phyloP scores from a whole-genome alignment of 2,329 filamentous ascomycete species.

The Colletotrichum sp. region DNA sequence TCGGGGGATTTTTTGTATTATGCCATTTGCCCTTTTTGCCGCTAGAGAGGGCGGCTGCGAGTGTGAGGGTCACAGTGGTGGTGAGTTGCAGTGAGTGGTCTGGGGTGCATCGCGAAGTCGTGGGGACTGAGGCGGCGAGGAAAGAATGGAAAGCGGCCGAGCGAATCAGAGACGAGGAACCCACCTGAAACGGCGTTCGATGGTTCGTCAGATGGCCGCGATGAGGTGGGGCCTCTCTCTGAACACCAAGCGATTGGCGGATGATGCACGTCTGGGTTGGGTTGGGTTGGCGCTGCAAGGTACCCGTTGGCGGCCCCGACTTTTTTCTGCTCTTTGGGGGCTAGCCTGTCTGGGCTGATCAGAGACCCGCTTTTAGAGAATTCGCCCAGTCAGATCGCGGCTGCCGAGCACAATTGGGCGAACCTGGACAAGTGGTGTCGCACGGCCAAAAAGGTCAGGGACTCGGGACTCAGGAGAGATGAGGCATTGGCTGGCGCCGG shows the following conservation, averaged over 20 bases:
- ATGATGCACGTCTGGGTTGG: slow-evolving; percentile 5
- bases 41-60: not conserved
- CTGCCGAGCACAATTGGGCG: not conserved
- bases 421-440: not conserved
- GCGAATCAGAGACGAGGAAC: slow-evolving; percentile 9
- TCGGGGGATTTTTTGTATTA: not conserved
- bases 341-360: not conserved
- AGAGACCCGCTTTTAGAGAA: not conserved
- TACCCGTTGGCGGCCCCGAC: slow-evolving; percentile 4
- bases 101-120: not conserved
- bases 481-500: not conserved
- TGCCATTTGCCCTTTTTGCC: slow-evolving; percentile 1
- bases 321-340: not conserved
- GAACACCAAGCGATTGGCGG: slow-evolving; percentile 9
- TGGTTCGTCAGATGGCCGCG: slow-evolving; percentile 13
- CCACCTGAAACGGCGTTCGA: slow-evolving; percentile 13
- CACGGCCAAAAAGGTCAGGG: not conserved
- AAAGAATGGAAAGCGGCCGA: not conserved
- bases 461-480: not conserved
- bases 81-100: not conserved
- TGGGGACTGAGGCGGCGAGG: not conserved
- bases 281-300: slow-evolving; percentile 18
- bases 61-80: not conserved
- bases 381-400: not conserved
- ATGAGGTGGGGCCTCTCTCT: not conserved